These are phyloP conservation scores for Aspergillus neoniger DNA, from an alignment of 2,329 filamentous ascomycete species.

Conservation along the genomic window DNA sequence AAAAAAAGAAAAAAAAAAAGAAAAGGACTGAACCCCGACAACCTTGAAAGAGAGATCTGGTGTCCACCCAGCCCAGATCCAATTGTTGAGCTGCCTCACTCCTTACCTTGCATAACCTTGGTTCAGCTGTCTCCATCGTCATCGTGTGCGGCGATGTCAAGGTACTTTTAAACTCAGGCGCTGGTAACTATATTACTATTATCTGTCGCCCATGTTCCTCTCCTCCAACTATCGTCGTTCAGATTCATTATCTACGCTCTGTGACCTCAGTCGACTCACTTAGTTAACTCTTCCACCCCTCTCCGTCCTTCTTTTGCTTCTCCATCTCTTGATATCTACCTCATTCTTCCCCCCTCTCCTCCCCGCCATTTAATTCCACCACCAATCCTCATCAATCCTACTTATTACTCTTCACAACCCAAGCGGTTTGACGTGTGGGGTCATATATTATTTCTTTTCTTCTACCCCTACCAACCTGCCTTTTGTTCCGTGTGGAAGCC, in stretches of 20 bases:
- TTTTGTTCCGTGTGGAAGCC: conserved; percentile 12
- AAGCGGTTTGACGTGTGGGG: background rate
- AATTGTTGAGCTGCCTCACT: conserved; percentile 26
- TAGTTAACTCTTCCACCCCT: background rate
- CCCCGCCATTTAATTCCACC: conserved; percentile 1
- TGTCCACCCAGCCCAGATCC: conserved; percentile 23
- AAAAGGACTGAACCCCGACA: conserved; percentile 18
- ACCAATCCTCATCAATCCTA: conserved; percentile 1
- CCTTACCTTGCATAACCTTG: conserved; percentile 33
- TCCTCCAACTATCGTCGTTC: conserved; percentile 10
- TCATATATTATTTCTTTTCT: background rate
- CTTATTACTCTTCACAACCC: background rate
- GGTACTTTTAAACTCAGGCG: conserved; percentile 20
- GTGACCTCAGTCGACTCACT: background rate
- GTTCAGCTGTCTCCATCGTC: conserved; percentile 31
- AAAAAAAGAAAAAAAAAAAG: conserved; percentile 14
- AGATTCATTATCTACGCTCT: conserved; percentile 12
- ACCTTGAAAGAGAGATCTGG: conserved; percentile 23
- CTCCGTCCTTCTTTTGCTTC: background rate
- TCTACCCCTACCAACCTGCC: background rate
- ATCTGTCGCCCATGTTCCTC: conserved; percentile 20
- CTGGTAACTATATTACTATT: conserved; percentile 22
- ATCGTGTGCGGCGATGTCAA: conserved; percentile 28
- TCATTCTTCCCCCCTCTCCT: background rate
- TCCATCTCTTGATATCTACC: conserved; percentile 3